phyloP scores from a whole-genome alignment of 345 rosid genomes.

The Syzygium oleosum region DNA sequence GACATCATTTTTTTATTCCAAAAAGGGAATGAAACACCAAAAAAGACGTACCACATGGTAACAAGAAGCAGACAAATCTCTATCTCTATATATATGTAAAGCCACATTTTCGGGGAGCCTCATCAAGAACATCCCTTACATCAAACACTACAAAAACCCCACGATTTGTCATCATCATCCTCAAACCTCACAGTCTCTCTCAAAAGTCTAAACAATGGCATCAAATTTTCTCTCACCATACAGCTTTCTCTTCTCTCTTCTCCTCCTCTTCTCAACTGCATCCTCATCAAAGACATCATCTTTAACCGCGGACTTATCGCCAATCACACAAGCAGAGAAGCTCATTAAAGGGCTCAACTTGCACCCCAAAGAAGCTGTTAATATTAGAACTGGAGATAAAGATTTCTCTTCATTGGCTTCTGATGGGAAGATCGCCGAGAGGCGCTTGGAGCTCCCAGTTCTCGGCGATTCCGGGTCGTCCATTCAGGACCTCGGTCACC shows the following conservation, averaged over 20 bases:
- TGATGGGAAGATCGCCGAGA: conserved; percentile 6
- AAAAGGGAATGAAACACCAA: not conserved
- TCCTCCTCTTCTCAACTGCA: not conserved
- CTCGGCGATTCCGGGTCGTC: conserved; percentile 28
- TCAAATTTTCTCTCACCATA: not conserved
- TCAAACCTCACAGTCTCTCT: not conserved
- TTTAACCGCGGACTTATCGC: conserved; percentile 2
- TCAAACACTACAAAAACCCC: not conserved
- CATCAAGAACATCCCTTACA: not conserved
- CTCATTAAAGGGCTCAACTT: conserved; percentile 47
- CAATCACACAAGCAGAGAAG: conserved; percentile 28
- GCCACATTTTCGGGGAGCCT: not conserved
- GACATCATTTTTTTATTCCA: not conserved
- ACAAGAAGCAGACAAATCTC: not conserved
- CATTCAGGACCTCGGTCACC: conserved; percentile 55
- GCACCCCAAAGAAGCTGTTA: conserved; percentile 27
- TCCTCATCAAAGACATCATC: not conserved
- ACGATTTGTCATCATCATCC: not conserved
- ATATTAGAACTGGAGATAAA: conserved; percentile 6
- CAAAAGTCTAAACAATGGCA: not conserved
- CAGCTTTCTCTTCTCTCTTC: not conserved
- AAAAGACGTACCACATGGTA: not conserved
- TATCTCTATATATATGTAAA: too few relatives aligned
- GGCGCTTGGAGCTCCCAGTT: conserved; percentile 24
- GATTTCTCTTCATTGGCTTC: not conserved